Evolutionary conservation across 1,139 yeast genomes (phyloP).

Genomic region (Geotrichum candidum): DNA sequence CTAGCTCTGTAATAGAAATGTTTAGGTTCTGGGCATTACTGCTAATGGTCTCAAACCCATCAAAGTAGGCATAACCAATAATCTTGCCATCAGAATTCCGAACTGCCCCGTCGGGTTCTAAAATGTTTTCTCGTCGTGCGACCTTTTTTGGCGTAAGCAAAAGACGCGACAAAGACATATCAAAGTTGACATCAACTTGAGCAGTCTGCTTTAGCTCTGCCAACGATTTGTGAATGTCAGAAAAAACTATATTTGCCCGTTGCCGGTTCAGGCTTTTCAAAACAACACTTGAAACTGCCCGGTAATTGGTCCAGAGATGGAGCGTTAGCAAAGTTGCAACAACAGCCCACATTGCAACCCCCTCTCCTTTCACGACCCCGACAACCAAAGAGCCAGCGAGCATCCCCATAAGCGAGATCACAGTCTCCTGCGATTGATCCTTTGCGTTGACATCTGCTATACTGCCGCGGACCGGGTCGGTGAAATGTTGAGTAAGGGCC

Average conservation of each 20-base stretch:
- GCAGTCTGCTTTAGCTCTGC: slow-evolving; percentile 25
- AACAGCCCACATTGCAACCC: slow-evolving; percentile 31
- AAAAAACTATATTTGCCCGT: slow-evolving; percentile 33
- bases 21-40: background rate
- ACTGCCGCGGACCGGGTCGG: slow-evolving; percentile 33
- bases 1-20: slow-evolving; percentile 18
- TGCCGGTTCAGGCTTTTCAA: slow-evolving; percentile 35
- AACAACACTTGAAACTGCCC: slow-evolving; percentile 35
- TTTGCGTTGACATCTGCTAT: slow-evolving; percentile 38
- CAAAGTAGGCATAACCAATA: slow-evolving; percentile 25
- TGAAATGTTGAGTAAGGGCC: slow-evolving; percentile 38
- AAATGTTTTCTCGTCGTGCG: slow-evolving; percentile 29
- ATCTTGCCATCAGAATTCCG: slow-evolving; percentile 25
- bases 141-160: slow-evolving; percentile 29
- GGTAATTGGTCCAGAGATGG: slow-evolving; percentile 36
- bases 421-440: slow-evolving; percentile 39
- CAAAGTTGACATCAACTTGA: slow-evolving; percentile 20
- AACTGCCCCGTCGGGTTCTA: slow-evolving; percentile 32
- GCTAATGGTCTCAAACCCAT: slow-evolving; percentile 20
- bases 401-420: slow-evolving; percentile 37
- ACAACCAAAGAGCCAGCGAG: slow-evolving; percentile 35
- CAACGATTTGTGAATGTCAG: slow-evolving; percentile 28
- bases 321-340: slow-evolving; percentile 27
- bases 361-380: slow-evolving; percentile 31
- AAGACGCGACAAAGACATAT: slow-evolving; percentile 25